Evolutionary conservation across 2,329 filamentous ascomycete genomes (phyloP), one percentile per base, ranked within the genome.

Genomic region (Clarireedia paspali): DNA sequence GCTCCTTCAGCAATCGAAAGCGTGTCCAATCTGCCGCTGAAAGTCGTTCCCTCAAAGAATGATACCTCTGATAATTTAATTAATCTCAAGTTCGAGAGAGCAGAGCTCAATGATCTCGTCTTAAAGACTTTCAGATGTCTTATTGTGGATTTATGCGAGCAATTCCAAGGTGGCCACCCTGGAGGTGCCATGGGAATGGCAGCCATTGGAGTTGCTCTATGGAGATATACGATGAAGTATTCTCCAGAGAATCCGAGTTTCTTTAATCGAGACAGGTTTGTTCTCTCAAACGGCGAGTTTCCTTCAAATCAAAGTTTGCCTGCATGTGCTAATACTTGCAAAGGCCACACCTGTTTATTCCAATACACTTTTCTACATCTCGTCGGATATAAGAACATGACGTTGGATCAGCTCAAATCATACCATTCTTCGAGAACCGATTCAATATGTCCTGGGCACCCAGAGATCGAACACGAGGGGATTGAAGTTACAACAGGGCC

Each of bases 111-210:
- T 26, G 7, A 26, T 17, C 44, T 7, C 24, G 20, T 46, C 15
- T 24, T 46, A 10, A 46, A 6, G 2, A 46, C 44, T 4, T 46
- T 46, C 20, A 46, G 44, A 46, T 46, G 51, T 50, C 70, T 88
- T 30, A 83, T 88, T 57, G 82, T 84, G 46, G 85, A 88, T 66
- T 70, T 88, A 3, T 87, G 83, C 63, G 77, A 88, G 66, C 84
- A 88, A 61, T 88, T 86, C 69, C 81, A 81, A 59, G 83, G 83
- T 38, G 85, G 85, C 0, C 85, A 88, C 65, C 84, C 84, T 17
- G 84, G 84, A 79, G 45, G 39, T 46, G 30, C 75, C 6, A 82
- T 82, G 64, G 82, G 82, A 2, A 68, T 85, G 4, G 81, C 82
- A 0, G 82, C 82, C 2, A 71, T 72, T 57, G 73, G 72, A 15